Evolutionary conservation across 208 protist genomes (phyloP).

Genomic region (Herpetomonas muscarum): DNA sequence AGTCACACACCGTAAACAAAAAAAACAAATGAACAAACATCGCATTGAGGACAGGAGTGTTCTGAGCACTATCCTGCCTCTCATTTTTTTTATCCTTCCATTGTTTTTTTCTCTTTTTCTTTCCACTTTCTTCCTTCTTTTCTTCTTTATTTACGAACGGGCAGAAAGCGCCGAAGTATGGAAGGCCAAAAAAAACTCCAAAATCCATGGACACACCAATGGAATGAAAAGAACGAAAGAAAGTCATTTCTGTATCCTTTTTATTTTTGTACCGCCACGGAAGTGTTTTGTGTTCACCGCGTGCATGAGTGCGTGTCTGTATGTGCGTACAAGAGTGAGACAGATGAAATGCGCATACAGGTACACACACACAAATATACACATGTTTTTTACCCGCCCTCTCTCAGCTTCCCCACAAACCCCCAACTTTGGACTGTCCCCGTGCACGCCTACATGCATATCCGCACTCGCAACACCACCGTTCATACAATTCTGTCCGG

Average conservation of each 20-base stretch:
- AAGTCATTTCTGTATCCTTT: not conserved
- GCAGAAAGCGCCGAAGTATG: too few species aligned
- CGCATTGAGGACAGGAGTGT: too few species aligned
- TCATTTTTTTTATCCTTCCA: constrained; percentile 4
- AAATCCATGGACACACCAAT: not conserved
- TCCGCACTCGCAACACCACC: too few species aligned
- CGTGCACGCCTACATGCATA: too few species aligned
- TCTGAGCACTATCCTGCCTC: not conserved
- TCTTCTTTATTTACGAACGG: too few species aligned
- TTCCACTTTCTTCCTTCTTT: constrained; percentile 1
- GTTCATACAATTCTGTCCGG: too few species aligned
- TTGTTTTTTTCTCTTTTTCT: constrained; percentile 9
- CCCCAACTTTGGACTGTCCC: too few species aligned
- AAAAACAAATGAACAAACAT: too few species aligned
- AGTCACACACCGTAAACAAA: too few species aligned
- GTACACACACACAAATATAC: not conserved
- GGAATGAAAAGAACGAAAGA: not conserved
- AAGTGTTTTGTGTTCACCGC: not conserved
- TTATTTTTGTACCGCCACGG: not conserved
- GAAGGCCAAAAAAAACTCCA: not conserved
- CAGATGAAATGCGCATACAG: not conserved
- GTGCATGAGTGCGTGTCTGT: not conserved
- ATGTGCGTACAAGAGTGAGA: not conserved
- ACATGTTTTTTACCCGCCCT: not conserved
- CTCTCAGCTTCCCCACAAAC: not conserved